Percentiles rank a stretch among this genome's conserved stretches.
These are phyloP conservation scores for Penicillium waksmanii DNA, from an alignment of 495 filamentous ascomycete genomes.

Conservation along the genomic window DNA sequence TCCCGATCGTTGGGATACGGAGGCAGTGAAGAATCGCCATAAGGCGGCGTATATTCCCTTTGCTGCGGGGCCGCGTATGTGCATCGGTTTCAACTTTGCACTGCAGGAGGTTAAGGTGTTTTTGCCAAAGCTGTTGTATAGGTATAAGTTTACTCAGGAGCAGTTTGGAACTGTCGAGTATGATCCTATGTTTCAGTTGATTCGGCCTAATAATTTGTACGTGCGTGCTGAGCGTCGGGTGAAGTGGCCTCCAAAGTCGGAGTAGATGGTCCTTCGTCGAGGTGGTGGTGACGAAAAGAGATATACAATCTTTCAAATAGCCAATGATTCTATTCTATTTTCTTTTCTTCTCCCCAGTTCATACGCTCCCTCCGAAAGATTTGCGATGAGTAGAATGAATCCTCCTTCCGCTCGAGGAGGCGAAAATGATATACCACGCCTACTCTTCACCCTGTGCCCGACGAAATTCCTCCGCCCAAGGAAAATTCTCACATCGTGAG, in stretches of 20 bases:
- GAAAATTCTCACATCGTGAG: conserved; percentile 18
- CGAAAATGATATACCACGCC: background rate
- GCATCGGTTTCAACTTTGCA: conserved; percentile 63
- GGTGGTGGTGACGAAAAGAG: background rate
- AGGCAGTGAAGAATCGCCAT: conserved; percentile 48
- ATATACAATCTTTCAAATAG: background rate
- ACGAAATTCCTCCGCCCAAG: conserved; percentile 13
- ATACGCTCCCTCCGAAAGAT: background rate
- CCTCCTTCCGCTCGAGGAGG: no score
- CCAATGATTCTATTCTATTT: background rate
- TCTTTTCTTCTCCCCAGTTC: background rate
- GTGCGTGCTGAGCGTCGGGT: conserved; percentile 40
- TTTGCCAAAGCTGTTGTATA: conserved; percentile 52
- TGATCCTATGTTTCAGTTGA: conserved; percentile 58
- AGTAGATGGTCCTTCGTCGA: background rate
- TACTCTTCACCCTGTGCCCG: background rate
- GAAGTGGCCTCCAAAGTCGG: conserved; percentile 26
- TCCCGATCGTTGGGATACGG: conserved; percentile 57
- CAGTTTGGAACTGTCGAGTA: conserved; percentile 49
- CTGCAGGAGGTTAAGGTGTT: conserved; percentile 56
- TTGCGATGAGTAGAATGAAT: no score
- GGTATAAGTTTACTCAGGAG: conserved; percentile 52
- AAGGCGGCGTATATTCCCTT: conserved; percentile 55
- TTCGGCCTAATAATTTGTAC: conserved; percentile 57
- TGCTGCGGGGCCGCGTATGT: conserved; percentile 49